phyloP scores from a whole-genome alignment of 495 filamentous ascomycete species.

The Xanthoparmelia taractica region DNA sequence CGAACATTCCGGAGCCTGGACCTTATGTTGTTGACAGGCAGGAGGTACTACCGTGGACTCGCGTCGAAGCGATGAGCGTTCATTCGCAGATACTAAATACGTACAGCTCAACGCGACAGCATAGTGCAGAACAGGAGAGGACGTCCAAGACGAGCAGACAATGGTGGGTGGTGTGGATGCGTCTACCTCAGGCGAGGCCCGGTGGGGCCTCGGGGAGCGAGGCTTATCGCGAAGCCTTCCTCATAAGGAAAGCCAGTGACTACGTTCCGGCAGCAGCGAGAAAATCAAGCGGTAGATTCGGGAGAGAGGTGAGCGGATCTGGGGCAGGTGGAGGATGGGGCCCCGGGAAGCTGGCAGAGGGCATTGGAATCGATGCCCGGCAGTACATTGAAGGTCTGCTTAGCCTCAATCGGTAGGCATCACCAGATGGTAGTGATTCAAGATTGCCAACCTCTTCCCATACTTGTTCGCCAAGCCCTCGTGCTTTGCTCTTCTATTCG shows the following conservation, averaged over 20 bases:
- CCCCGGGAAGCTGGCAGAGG: conserved; percentile 65
- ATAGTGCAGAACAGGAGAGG: conserved; percentile 62
- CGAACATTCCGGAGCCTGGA: conserved; percentile 72
- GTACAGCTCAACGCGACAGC: conserved; percentile 52
- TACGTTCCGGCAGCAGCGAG: conserved; percentile 37
- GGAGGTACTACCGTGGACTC: conserved; percentile 49
- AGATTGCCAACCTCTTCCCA: not conserved
- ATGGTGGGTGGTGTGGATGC: conserved; percentile 96
- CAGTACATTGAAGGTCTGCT: conserved; percentile 79
- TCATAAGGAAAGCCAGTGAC: conserved; percentile 74
- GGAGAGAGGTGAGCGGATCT: conserved; percentile 40
- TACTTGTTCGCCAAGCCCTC: not conserved
- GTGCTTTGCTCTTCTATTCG: not conserved
- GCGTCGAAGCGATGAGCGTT: conserved; percentile 83
- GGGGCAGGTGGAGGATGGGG: conserved; percentile 43
- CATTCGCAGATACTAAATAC: conserved; percentile 79
- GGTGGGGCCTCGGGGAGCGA: conserved; percentile 24
- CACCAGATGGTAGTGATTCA: not conserved
- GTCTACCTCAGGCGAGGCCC: conserved; percentile 43
- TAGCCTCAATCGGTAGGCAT: conserved; percentile 58
- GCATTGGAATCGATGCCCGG: conserved; percentile 79
- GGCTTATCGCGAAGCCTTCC: conserved; percentile 55
- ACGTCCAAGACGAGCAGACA: conserved; percentile 85
- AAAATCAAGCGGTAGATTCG: conserved; percentile 40
- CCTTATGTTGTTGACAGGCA: conserved; percentile 24